Conservation (phyloP, 768 basidiomycete species). For the Tylopilus sp. region DNA sequence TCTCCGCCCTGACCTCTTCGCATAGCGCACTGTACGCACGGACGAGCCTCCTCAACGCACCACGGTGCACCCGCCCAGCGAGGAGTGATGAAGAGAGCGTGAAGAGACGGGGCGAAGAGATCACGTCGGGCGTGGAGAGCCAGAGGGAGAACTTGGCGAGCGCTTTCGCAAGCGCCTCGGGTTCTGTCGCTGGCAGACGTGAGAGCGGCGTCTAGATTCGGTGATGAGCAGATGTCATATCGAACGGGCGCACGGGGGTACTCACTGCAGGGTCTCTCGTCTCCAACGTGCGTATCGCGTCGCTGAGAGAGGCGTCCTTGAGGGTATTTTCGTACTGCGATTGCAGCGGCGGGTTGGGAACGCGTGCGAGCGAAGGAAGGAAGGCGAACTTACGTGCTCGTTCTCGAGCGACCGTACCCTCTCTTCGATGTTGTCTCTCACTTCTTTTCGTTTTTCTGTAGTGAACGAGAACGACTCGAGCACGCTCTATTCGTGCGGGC, state of each 20-base stretch:
- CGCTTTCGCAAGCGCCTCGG: slow-evolving; percentile 57
- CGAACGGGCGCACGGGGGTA: background rate
- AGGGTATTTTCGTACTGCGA: slow-evolving; percentile 23
- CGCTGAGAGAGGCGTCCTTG: slow-evolving; percentile 26
- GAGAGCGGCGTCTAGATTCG: slow-evolving; percentile 62
- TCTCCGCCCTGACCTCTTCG: slow-evolving; percentile 71
- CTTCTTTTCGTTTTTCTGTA: slow-evolving; percentile 47
- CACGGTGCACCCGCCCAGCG: slow-evolving; percentile 64
- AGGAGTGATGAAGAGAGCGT: slow-evolving; percentile 50
- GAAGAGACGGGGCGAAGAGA: slow-evolving; percentile 57
- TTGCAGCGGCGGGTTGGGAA: background rate
- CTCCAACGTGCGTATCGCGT: slow-evolving; percentile 21
- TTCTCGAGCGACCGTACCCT: slow-evolving; percentile 64
- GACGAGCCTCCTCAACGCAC: slow-evolving; percentile 66
- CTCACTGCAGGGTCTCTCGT: slow-evolving; percentile 24
- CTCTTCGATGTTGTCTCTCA: slow-evolving; percentile 60
- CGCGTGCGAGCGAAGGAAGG: background rate
- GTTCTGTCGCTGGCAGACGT: slow-evolving; percentile 57
- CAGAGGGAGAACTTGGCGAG: slow-evolving; percentile 76
- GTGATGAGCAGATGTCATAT: background rate
- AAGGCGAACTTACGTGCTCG: background rate
- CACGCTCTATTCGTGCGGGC: slow-evolving; percentile 43
- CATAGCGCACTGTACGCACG: slow-evolving; percentile 70
- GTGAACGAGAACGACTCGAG: slow-evolving; percentile 72
- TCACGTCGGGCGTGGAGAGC: slow-evolving; percentile 77